These are phyloP conservation scores for Colletotrichum orbiculare DNA, from an alignment of 2,329 filamentous ascomycete genomes.

Conservation along the genomic window DNA sequence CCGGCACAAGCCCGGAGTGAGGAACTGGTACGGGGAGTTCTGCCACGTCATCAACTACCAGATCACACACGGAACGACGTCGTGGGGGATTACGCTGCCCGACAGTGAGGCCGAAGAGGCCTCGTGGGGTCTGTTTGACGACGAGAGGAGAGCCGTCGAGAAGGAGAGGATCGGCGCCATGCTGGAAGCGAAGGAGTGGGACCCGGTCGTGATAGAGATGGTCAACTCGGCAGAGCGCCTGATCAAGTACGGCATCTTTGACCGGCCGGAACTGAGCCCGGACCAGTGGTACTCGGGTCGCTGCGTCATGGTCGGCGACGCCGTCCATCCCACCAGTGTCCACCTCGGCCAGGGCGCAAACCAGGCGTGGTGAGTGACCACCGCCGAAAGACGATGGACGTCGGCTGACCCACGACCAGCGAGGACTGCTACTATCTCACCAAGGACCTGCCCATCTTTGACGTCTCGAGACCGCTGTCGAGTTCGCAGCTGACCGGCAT, in stretches of 20 bases:
- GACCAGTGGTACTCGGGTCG: conserved; percentile 40
- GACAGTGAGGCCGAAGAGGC: conserved; percentile 39
- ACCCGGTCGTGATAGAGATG: conserved; percentile 36
- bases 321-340: conserved; percentile 42
- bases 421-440: conserved; percentile 28
- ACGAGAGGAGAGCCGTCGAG: conserved; percentile 36
- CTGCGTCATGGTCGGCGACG: conserved; percentile 40
- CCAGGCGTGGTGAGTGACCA: conserved; percentile 26
- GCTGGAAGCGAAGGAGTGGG: conserved; percentile 36
- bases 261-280: conserved; percentile 38
- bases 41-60: conserved; percentile 41
- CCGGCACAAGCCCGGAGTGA: conserved; percentile 24
- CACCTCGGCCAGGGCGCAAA: conserved; percentile 43
- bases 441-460: conserved; percentile 6
- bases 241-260: conserved; percentile 43
- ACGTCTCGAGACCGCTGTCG: not conserved
- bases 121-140: conserved; percentile 40
- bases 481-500: not conserved
- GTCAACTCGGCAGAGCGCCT: conserved; percentile 39
- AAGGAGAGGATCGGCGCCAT: conserved; percentile 34
- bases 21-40: conserved; percentile 42
- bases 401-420: not conserved
- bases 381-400: not conserved
- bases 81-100: conserved; percentile 41
- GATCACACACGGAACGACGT: conserved; percentile 37